Conservation (phyloP, 169 alveolate species). For the Eimeria necatrix region DNA sequence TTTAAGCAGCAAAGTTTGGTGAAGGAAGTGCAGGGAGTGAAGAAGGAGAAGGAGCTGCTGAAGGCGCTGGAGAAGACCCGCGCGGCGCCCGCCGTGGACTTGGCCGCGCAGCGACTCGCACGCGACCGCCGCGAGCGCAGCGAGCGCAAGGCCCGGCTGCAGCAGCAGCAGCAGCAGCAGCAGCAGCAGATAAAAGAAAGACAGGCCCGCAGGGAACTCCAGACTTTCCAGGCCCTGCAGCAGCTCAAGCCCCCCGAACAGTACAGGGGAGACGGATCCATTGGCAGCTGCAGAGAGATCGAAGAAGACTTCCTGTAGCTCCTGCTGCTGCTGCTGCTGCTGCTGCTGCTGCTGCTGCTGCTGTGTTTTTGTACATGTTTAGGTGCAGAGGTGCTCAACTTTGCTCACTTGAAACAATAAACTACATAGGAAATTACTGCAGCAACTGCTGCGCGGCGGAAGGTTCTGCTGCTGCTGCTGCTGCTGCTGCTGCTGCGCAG, state of each 20-base stretch:
- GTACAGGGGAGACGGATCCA: conserved; percentile 77
- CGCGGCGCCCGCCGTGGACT: neutral
- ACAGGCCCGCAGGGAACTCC: conserved; percentile 24
- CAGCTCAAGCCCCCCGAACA: conserved; percentile 32
- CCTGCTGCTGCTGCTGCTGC: neutral
- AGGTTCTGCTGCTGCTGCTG: neutral
- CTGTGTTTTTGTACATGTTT: neutral
- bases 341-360: neutral
- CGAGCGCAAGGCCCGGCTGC: neutral
- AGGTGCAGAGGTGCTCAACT: neutral
- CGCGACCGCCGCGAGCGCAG: conserved; percentile 45
- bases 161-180: conserved; percentile 11
- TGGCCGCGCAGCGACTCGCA: neutral
- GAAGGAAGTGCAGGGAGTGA: conserved; percentile 27
- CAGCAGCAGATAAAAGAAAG: neutral
- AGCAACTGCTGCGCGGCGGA: neutral
- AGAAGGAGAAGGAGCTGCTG: conserved; percentile 50
- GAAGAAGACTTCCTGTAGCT: conserved; percentile 78
- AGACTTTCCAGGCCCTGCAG: conserved; percentile 36
- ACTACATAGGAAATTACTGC: neutral
- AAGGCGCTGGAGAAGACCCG: conserved; percentile 57
- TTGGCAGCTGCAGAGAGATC: conserved; percentile 76
- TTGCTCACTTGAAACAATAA: neutral
- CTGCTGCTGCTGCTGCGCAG: neutral
- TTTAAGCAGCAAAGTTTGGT: conserved; percentile 66